Base-by-base conservation (phyloP, 139 green algal genomes). In the Tetradesmus obliquus region DNA sequence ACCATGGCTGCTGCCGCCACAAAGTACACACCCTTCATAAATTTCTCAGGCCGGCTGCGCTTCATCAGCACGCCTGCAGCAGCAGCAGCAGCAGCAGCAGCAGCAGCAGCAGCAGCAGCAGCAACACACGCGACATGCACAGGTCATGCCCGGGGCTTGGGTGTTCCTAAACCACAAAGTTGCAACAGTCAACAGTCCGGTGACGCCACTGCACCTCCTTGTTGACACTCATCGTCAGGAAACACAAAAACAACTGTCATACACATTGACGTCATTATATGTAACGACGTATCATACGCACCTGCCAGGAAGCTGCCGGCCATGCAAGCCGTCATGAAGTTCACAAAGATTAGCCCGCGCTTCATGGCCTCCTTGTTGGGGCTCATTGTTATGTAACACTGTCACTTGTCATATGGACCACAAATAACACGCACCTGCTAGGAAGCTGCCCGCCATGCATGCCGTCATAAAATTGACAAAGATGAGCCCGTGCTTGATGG, bases 301-400 rank as follows among this genome's bases (percentile, higher is more conserved):
- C n/a, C 74, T 76, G 66, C 66, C 15, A 76, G 66, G 66, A 76
- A 76, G 66, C 90, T 95, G 69, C 97, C 97, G 0, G 94, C 96
- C 98, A 99, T 99, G 93, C 92, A 98, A 53, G 96, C 93, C 2
- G 99, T 95, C 98, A 99, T 99, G 94, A 99, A 99, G 92, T 95
- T 98, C 24, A 97, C 95, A 88, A 99, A 99, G 71, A 99, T 98
- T 86, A 99, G 97, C 82, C 98, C 98, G 90, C 99, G 98, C 5
- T 98, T 98, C 82, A 99, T 98, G 91, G 94, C 84, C 96, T 99
- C 96, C 88, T 95, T 92, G 84, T 95, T 94, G 3, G 98, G 97
- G 72, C 91, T 95, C 58, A 99, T 95, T 45, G 32, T 45, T 45
- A 45, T 45, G 32, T 45, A 10, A 72, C 60, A 72, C 60, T 72